These are phyloP conservation scores for Ceratopteris richardii DNA, from an alignment of 75 land plant genomes.

Conservation along the genomic window DNA sequence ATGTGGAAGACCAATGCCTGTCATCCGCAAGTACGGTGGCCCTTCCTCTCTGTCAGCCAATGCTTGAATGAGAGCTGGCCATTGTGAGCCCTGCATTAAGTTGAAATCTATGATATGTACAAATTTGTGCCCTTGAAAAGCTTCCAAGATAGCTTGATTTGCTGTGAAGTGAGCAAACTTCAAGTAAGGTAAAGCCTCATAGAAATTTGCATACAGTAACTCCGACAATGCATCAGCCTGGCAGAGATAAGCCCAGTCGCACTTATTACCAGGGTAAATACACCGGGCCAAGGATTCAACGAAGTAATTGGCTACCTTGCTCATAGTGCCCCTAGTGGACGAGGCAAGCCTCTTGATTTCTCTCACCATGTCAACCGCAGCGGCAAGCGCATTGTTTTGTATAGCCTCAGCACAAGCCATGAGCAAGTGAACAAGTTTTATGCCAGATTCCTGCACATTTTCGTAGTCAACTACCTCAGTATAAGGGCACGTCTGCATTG, in stretches of 20 bases:
- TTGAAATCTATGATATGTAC: constrained; percentile 79
- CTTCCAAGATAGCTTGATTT: constrained; percentile 77
- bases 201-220: constrained; percentile 56
- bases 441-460: constrained; percentile 45
- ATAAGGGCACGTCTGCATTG: background rate
- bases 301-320: constrained; percentile 76
- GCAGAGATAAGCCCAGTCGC: constrained; percentile 6
- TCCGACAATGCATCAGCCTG: constrained; percentile 37
- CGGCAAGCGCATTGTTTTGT: constrained; percentile 28
- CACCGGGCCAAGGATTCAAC: constrained; percentile 61
- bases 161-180: constrained; percentile 74
- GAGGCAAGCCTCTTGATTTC: constrained; percentile 35
- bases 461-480: constrained; percentile 16
- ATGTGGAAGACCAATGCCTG: too few species aligned
- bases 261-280: constrained; percentile 20
- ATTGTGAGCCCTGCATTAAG: constrained; percentile 67
- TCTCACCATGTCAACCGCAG: constrained; percentile 41
- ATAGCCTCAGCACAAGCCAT: constrained; percentile 73
- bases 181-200: constrained; percentile 56
- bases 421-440: constrained; percentile 68
- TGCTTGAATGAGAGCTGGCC: constrained; percentile 73
- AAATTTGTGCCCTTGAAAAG: constrained; percentile 40
- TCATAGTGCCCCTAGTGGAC: constrained; percentile 47
- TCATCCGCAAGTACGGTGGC: too few species aligned
- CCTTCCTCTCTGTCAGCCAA: constrained; percentile 17